Conservation (phyloP, 306 rosid species). For the Vigna radiata region DNA sequence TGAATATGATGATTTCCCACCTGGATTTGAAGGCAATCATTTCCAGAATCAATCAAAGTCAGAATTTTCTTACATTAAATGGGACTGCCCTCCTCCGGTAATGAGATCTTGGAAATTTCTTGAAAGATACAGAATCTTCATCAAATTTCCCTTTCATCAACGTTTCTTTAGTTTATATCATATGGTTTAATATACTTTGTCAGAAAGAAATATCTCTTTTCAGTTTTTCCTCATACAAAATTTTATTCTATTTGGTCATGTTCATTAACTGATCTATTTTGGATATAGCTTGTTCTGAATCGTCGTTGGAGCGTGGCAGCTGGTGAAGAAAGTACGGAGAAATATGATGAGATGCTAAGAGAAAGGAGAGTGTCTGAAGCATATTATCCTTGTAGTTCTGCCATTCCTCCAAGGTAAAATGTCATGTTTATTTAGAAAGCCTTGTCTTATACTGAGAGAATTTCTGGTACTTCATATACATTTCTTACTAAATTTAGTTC, state of each 20-base stretch:
- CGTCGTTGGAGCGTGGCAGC: constrained; percentile 64
- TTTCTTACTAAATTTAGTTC: constrained; percentile 21
- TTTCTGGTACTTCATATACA: background rate
- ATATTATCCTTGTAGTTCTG: constrained; percentile 66
- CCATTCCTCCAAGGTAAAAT: constrained; percentile 70
- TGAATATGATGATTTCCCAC: constrained; percentile 60
- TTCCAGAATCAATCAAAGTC: constrained; percentile 41
- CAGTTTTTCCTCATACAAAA: no score
- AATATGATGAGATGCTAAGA: constrained; percentile 53
- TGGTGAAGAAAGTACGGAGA: constrained; percentile 78
- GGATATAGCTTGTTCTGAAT: constrained; percentile 53
- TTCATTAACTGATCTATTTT: constrained; percentile 8
- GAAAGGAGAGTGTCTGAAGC: constrained; percentile 70
- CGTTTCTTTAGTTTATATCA: no score
- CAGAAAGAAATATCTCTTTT: no score
- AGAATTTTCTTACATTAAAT: constrained; percentile 47
- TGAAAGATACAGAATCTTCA: background rate
- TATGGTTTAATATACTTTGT: no score
- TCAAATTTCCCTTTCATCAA: background rate
- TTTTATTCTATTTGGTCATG: background rate
- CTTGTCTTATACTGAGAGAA: background rate
- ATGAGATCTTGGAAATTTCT: constrained; percentile 17
- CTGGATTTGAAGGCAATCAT: constrained; percentile 64
- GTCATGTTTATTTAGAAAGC: constrained; percentile 18
- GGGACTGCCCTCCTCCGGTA: constrained; percentile 78